Base-by-base conservation (phyloP, 1,139 yeast genomes). In the Yamadazyma siamensis region DNA sequence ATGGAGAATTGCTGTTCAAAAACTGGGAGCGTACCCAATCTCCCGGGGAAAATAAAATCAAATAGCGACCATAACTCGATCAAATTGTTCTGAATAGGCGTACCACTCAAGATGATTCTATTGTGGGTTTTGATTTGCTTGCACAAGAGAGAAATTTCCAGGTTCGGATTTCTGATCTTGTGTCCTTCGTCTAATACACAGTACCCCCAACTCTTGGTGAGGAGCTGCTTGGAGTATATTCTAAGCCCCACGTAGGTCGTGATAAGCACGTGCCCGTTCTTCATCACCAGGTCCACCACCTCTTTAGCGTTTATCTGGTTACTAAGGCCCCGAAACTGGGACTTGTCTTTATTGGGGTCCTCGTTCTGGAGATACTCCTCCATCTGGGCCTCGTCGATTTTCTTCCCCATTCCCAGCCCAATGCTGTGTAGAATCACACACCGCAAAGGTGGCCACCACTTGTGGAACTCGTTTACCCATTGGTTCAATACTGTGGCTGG, bases 401-500 rank as follows among this genome's bases (percentile, higher is more conserved):
- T 58, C 8, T 59, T 56, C 6, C 65, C 62, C 88, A 91, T 81
- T 1, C 96, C 98, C 1, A 88, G 67, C 0, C 99, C 98, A 29
- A 88, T 91, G 4, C 96, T 82, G 55, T 91, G 98, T 27, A 91
- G 60, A 30, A 91, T 87, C 3, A 85, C 80, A 12, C 91, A 79
- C 36, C 98, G 60, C 17, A 94, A 66, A 0, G 96, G 89, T 2
- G 98, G 97, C 97, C 97, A 91, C 98, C 98, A 91, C 29, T 82
- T 72, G 48, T 91, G 98, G 34, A 91, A 79, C 54, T 91, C 98
- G 40, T 81, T 83, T 5, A 89, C 94, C 98, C 98, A 91, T 51
- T 91, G 98, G 39, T 78, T 83, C 71, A 91, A 65, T 0, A 91
- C 96, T 0, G 98, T 91, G 0, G 98, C 97, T 0, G 98, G 98